These are phyloP conservation scores for Wickerhamomyces canadensis DNA, from an alignment of 805 yeast species.

Conservation along the genomic window DNA sequence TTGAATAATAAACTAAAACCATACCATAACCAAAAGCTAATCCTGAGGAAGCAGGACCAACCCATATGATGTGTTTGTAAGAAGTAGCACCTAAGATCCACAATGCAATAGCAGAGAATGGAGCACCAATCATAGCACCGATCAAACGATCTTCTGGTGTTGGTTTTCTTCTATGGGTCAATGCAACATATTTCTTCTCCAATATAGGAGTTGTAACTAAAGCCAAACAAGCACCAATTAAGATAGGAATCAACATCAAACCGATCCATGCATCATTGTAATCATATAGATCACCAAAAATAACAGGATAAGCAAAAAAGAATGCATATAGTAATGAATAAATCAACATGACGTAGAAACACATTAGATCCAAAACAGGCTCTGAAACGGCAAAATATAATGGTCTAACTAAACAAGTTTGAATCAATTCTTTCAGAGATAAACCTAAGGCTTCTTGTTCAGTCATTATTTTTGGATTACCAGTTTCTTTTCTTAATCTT, in stretches of 20 bases:
- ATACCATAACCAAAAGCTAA: slow-evolving; percentile 75
- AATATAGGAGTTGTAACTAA: slow-evolving; percentile 67
- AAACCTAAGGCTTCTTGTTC: slow-evolving; percentile 85
- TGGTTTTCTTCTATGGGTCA: slow-evolving; percentile 51
- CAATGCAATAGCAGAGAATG: slow-evolving; percentile 74
- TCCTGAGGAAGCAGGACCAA: slow-evolving; percentile 76
- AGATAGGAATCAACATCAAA: slow-evolving; percentile 82
- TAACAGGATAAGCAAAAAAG: slow-evolving; percentile 93
- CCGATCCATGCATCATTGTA: slow-evolving; percentile 77
- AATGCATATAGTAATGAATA: slow-evolving; percentile 89
- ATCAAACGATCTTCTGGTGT: slow-evolving; percentile 75
- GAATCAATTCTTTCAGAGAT: slow-evolving; percentile 60
- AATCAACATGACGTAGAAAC: slow-evolving; percentile 81
- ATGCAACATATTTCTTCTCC: slow-evolving; percentile 53
- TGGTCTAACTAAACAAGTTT: slow-evolving; percentile 75
- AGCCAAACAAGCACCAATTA: slow-evolving; percentile 80
- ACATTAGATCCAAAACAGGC: slow-evolving; percentile 79
- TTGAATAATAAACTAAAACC: slow-evolving; percentile 69
- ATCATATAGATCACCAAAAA: slow-evolving; percentile 71
- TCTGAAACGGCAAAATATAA: slow-evolving; percentile 71
- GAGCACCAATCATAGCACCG: slow-evolving; percentile 80
- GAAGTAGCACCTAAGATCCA: slow-evolving; percentile 82
- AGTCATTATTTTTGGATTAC: slow-evolving; percentile 80
- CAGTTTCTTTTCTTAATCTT: slow-evolving; percentile 69
- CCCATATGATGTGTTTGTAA: slow-evolving; percentile 66